Base-by-base conservation (phyloP, 2,329 filamentous ascomycete genomes). In the Akanthomyces dipterigenus region DNA sequence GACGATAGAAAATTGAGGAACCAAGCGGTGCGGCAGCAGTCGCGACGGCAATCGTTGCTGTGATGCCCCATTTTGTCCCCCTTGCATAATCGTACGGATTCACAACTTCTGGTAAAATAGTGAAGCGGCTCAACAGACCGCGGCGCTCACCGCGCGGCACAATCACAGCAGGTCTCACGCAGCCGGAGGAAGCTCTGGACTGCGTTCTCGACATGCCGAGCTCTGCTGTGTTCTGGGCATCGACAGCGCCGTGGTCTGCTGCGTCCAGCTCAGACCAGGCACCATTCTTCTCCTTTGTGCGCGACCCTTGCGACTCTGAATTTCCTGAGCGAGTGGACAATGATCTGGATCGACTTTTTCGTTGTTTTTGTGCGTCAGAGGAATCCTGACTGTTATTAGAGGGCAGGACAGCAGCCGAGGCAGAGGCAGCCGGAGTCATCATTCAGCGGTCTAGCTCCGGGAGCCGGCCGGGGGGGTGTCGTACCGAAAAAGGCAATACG, bases 31-130 rank as follows among this genome's bases (percentile, higher is more conserved):
- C 91, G 0, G 85, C 89, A 16, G 88, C 86, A 1, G 85, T 91
- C 3, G 91, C 91, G 18, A 93, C 70, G 1, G 91, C 88, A 50
- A 96, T 84, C 53, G 93, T 83, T 40, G 85, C 78, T 0, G 92
- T 96, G 65, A 97, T 86, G 63, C 84, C 82, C 92, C 92, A 96
- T 84, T 96, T 96, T 16, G 84, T 90, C 55, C 77, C 82, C 38
- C 84, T 82, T 12, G 81, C 77, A 70, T 96, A 96, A 55, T 90
- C 83, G 63, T 87, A 86, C 0, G 92, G 89, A 36, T 87, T 80
- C 50, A 90, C 85, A 16, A 96, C 85, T 75, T 97, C 93, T 1
- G 91, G 88, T 18, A 96, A 78, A 36, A 96, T 63, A 1, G 89
- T 79, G 14, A 96, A 78, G 42, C 82, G 82, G 1, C 85, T 87